phyloP scores from a whole-genome alignment of 805 yeast species.

The Teunomyces aglyptinius region DNA sequence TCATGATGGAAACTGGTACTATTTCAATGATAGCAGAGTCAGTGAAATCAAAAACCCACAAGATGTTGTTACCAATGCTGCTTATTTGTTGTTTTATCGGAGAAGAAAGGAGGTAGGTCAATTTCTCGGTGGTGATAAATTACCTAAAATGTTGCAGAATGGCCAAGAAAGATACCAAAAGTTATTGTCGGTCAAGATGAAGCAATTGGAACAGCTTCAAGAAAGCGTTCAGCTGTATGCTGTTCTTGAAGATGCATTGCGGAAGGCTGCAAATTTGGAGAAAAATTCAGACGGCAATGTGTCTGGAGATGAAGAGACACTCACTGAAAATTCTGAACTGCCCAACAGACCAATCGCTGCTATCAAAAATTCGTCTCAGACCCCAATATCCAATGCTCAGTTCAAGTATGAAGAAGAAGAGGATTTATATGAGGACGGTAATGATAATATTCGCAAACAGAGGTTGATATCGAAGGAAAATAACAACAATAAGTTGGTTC shows the following conservation, averaged over 20 bases:
- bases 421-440: constrained; percentile 12
- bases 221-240: constrained; percentile 15
- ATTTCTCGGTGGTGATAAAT: constrained; percentile 47
- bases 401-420: constrained; percentile 12
- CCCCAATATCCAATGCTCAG: constrained; percentile 8
- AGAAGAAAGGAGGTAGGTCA: constrained; percentile 38
- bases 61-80: constrained; percentile 68
- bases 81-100: constrained; percentile 83
- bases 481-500: constrained; percentile 21
- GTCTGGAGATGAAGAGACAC: constrained; percentile 7
- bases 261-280: not conserved
- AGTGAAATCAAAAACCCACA: constrained; percentile 54
- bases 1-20: constrained; percentile 78
- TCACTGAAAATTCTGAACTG: not conserved
- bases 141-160: constrained; percentile 38
- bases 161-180: constrained; percentile 33
- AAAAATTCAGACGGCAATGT: not conserved
- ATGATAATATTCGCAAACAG: constrained; percentile 23
- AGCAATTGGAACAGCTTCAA: constrained; percentile 11
- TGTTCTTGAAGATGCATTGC: constrained; percentile 6
- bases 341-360: constrained; percentile 5
- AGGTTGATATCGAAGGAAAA: constrained; percentile 23
- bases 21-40: constrained; percentile 84
- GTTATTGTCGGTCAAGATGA: constrained; percentile 11
- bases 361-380: not conserved